Evolutionary conservation across 2,329 filamentous ascomycete genomes (phyloP), one percentile per base, ranked within the genome.

Genomic region (Xylariaceae sp.): DNA sequence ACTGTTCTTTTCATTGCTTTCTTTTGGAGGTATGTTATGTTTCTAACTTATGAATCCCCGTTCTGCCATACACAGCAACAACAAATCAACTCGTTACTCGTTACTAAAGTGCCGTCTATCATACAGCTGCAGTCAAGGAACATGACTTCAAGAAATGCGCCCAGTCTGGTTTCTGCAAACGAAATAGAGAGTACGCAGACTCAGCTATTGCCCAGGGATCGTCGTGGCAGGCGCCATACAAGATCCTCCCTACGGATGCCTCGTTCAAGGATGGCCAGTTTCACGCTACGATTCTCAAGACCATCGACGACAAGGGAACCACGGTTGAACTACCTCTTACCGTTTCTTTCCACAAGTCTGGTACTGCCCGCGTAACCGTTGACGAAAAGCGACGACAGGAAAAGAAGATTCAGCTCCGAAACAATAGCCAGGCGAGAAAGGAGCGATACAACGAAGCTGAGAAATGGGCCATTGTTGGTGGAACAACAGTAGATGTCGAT

Each of bases 101-200:
- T 45, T 37, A 19, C 45, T 60, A 39, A 54, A 34, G 32, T n/a
- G 32, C 10, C 13, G 3, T 45, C 45, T 29, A 55, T 58, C 54
- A 55, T 42, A 19, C 53, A 95, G 91, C 82, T 61, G 79, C 83
- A 65, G 94, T 99, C 49, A 99, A 99, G 75, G 88, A 96, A 69
- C 85, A 96, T 66, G 92, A 95, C 71, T 99, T 97, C 80, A 99
- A 97, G 70, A 96, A 88, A 65, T 99, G 94, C 76, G 77, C 88
- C 62, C 92, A 99, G 70, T 94, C 92, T 4, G 94, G 94, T 65
- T 99, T 99, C 77, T 99, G 94, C 75, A 94, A 91, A 70, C 88
- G 94, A 61, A 97, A 97, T 74, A 85, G 94, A 70, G 88, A 83
- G 37, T 92, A 88, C 69, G 94, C 94, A 68, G 92, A 97, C 72